Conservation (phyloP, 75 land plant species). For the Ceratopteris richardii region DNA sequence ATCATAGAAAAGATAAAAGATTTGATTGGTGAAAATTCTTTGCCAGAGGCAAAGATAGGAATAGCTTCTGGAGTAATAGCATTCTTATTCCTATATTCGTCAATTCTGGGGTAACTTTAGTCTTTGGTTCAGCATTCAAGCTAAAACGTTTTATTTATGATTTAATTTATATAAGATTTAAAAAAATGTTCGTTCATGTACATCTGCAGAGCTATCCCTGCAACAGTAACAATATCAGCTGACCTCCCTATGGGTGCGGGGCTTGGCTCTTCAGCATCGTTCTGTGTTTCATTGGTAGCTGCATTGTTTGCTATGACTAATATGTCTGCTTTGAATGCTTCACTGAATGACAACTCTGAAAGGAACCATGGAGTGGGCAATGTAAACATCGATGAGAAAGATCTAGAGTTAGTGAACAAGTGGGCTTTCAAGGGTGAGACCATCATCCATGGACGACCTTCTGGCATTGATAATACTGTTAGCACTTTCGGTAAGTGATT, state of each 20-base stretch:
- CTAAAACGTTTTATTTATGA: too few relatives aligned
- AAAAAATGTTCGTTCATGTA: too few relatives aligned
- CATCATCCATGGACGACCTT: slow-evolving; percentile 92
- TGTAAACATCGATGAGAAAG: slow-evolving; percentile 24
- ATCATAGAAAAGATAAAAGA: slow-evolving; percentile 20
- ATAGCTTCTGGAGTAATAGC: slow-evolving; percentile 57
- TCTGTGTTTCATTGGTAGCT: slow-evolving; percentile 68
- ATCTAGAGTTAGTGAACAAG: slow-evolving; percentile 61
- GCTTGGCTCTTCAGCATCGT: slow-evolving; percentile 88
- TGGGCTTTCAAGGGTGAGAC: slow-evolving; percentile 99
- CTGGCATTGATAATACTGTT: slow-evolving; percentile 94
- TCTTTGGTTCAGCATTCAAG: neutral
- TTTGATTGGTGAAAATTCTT: slow-evolving; percentile 43
- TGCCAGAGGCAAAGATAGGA: slow-evolving; percentile 44
- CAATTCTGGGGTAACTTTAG: slow-evolving; percentile 59
- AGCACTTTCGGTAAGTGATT: slow-evolving; percentile 87
- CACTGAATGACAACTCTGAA: slow-evolving; percentile 26
- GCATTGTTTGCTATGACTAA: slow-evolving; percentile 53
- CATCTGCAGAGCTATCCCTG: slow-evolving; percentile 50
- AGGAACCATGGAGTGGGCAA: too few relatives aligned
- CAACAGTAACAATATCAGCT: slow-evolving; percentile 49
- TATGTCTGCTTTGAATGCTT: slow-evolving; percentile 17
- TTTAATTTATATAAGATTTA: too few relatives aligned
- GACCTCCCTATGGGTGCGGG: slow-evolving; percentile 86
- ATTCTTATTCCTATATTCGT: slow-evolving; percentile 60